These are phyloP conservation scores for Grigorovia transvaalensis DNA, from an alignment of 805 yeast species.

Conservation along the genomic window DNA sequence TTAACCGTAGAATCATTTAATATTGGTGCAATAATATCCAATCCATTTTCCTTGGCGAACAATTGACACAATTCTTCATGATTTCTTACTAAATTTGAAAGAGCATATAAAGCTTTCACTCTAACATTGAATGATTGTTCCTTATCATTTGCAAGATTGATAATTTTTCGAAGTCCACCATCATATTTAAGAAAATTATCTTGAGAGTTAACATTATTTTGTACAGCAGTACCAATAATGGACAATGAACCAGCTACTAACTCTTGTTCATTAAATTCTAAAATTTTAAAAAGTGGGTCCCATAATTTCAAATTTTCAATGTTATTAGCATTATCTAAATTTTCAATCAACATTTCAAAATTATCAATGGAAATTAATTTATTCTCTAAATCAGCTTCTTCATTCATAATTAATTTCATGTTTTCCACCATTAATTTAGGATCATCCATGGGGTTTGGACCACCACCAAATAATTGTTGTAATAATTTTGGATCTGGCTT, in stretches of 20 bases:
- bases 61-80: slow-evolving; percentile 42
- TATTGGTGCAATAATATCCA: slow-evolving; percentile 39
- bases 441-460: slow-evolving; percentile 58
- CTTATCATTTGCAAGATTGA: slow-evolving; percentile 30
- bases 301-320: slow-evolving; percentile 76
- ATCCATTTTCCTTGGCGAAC: slow-evolving; percentile 53
- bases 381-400: slow-evolving; percentile 50
- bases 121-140: slow-evolving; percentile 30
- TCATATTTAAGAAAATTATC: slow-evolving; percentile 46
- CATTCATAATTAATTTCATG: slow-evolving; percentile 46
- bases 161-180: slow-evolving; percentile 37
- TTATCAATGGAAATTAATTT: slow-evolving; percentile 76
- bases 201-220: slow-evolving; percentile 76
- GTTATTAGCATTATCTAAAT: slow-evolving; percentile 89
- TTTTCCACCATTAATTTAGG: slow-evolving; percentile 78
- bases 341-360: slow-evolving; percentile 88
- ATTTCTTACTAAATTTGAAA: slow-evolving; percentile 66
- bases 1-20: slow-evolving; percentile 12
- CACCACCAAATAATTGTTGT: slow-evolving; percentile 63
- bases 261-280: slow-evolving; percentile 35
- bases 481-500: slow-evolving; percentile 71
- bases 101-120: slow-evolving; percentile 65
- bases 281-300: slow-evolving; percentile 52
- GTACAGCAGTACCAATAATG: slow-evolving; percentile 82
- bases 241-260: slow-evolving; percentile 56